These are phyloP conservation scores for Knoxdaviesia capensis DNA, from an alignment of 2,329 filamentous ascomycete genomes.

Conservation along the genomic window DNA sequence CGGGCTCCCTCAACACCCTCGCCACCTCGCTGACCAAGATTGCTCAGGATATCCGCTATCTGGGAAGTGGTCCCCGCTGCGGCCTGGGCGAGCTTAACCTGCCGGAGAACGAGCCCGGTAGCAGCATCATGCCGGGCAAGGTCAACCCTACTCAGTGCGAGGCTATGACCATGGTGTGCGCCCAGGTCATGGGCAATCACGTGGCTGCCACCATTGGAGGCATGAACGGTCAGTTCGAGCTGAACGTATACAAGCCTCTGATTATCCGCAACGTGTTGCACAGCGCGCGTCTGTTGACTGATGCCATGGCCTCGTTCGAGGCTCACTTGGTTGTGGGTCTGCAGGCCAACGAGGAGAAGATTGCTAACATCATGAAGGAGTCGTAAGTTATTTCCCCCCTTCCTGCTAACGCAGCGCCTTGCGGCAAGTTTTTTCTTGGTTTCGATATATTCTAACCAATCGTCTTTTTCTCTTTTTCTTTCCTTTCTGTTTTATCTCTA, in stretches of 20 bases:
- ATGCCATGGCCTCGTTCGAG: slow-evolving; percentile 90
- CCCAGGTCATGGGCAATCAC: slow-evolving; percentile 96
- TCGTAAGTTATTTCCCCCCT: slow-evolving; percentile 37
- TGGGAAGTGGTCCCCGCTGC: slow-evolving; percentile 87
- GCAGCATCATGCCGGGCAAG: slow-evolving; percentile 98
- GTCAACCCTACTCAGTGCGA: slow-evolving; percentile 99
- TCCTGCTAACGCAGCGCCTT: neutral
- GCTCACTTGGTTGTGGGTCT: slow-evolving; percentile 79
- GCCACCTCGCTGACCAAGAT: slow-evolving; percentile 91
- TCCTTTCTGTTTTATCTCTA: slow-evolving; percentile 14
- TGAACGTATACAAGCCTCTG: slow-evolving; percentile 97
- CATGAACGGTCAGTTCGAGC: slow-evolving; percentile 95
- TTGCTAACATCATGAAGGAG: slow-evolving; percentile 77
- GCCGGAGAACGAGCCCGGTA: slow-evolving; percentile 95
- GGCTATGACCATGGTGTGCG: slow-evolving; percentile 91
- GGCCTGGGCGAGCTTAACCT: slow-evolving; percentile 84
- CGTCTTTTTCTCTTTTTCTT: neutral
- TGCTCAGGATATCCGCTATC: slow-evolving; percentile 91
- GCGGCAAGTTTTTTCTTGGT: neutral
- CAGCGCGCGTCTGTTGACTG: slow-evolving; percentile 69
- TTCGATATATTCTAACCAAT: slow-evolving; percentile 5
- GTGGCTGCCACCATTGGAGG: slow-evolving; percentile 82
- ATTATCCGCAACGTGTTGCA: slow-evolving; percentile 91
- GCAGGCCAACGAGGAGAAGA: slow-evolving; percentile 85
- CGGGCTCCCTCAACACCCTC: slow-evolving; percentile 82